Evolutionary conservation across 2,329 filamentous ascomycete genomes (phyloP), one percentile per base, ranked within the genome.

Genomic region (Microdochium nivale): DNA sequence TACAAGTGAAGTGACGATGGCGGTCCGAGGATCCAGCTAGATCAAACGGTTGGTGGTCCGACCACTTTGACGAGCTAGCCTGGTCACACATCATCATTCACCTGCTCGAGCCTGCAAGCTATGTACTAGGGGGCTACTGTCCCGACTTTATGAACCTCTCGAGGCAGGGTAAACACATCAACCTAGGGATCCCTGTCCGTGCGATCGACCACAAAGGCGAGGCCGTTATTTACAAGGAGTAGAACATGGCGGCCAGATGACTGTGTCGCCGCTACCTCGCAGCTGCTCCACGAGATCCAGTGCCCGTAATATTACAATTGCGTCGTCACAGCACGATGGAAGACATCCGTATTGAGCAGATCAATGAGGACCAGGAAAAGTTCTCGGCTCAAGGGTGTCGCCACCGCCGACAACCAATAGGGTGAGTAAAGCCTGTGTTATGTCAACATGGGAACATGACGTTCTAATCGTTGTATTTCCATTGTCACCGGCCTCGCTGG

Each of bases 181-280:
- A 73, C 47, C 66, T 75, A 1, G 67, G 68, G 0, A 78, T 77
- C 51, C 73, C 72, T 1, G 76, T 79, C 54, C 74, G 71, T 0
- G 75, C 79, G 49, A 67, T 81, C 11, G 67, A 67, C 21, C 58
- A 56, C 2, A 71, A 74, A 54, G 76, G 76, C 1, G 54, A 55
- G 49, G 60, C 57, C 25, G 53, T 58, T 43, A 60, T 66, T 35
- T 56, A 54, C 27, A 65, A 64, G 51, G 60, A 64, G 50, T 23
- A 54, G 11, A 51, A 55, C 25, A 61, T 59, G 57, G 54, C 44
- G 63, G 61, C 16, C 55, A 54, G 30, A 50, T 59, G 37, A 56
- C 53, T 13, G 47, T 48, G 14, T 30, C 25, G 19, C 58, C 58
- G 4, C 57, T 58, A 52, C 54, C 30, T 56, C 56, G 14, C 61